Percentiles rank a stretch among this genome's conserved stretches.
phyloP scores from a whole-genome alignment of 2,329 filamentous ascomycete genomes.

The Fusarium sp. region DNA sequence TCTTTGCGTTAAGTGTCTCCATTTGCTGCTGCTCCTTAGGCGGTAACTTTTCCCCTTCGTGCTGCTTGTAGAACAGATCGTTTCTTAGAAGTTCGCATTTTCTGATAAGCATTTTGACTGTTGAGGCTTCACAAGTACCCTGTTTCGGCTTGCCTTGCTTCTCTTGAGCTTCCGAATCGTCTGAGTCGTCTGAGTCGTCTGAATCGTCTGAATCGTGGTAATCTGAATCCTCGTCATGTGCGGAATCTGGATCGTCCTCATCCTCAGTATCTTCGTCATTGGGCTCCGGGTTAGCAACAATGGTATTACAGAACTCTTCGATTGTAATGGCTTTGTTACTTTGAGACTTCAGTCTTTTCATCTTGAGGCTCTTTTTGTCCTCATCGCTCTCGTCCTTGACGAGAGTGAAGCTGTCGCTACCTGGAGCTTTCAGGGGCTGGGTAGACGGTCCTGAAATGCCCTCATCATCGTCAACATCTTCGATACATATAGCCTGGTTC shows the following conservation, averaged over 20 bases:
- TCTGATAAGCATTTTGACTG: accelerated
- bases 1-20: background rate
- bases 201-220: background rate
- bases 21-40: accelerated
- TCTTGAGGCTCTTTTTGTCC: accelerated
- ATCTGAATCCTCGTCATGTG: background rate
- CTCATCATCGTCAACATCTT: background rate
- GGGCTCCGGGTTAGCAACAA: background rate
- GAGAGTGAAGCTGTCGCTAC: accelerated
- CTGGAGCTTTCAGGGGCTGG: accelerated
- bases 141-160: background rate
- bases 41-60: accelerated
- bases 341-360: accelerated
- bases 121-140: accelerated
- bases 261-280: background rate
- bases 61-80: accelerated
- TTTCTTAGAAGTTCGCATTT: background rate
- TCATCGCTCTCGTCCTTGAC: background rate
- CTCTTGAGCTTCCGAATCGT: background rate
- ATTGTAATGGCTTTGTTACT: accelerated
- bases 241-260: background rate
- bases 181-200: background rate
- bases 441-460: accelerated
- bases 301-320: background rate
- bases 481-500: accelerated